A percentile compares a stretch with the other conserved stretches of the same genome.
Evolutionary conservation across 192 early-diverging fungal genomes (phyloP).

Genomic region (Radiomyces spectabilis): DNA sequence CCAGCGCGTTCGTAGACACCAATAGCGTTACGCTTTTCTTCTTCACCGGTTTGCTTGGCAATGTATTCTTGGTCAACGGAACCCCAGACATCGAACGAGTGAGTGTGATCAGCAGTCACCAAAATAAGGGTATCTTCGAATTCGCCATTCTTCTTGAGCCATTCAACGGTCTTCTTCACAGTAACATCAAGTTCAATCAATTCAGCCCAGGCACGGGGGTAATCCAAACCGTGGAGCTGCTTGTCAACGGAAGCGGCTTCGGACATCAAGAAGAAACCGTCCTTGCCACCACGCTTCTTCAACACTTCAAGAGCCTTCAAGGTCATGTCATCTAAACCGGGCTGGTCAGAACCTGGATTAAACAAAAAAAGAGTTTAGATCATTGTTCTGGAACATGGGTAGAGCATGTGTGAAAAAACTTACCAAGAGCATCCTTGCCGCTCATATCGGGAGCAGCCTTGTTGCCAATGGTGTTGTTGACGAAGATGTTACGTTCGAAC

Average conservation of each 20-base stretch:
- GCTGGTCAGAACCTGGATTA: slow-evolving; percentile 34
- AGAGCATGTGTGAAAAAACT: not conserved
- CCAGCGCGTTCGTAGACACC: slow-evolving; percentile 43
- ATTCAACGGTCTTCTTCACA: slow-evolving; percentile 45
- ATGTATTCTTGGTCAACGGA: slow-evolving; percentile 53
- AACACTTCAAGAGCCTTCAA: slow-evolving; percentile 51
- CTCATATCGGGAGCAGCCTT: slow-evolving; percentile 35
- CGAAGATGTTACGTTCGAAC: slow-evolving; percentile 54
- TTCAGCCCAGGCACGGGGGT: slow-evolving; percentile 55
- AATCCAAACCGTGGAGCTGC: slow-evolving; percentile 53
- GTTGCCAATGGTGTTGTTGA: slow-evolving; percentile 34
- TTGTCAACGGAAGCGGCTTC: slow-evolving; percentile 63
- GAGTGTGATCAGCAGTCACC: slow-evolving; percentile 58
- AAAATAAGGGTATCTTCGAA: slow-evolving; percentile 52
- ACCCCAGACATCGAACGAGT: slow-evolving; percentile 58
- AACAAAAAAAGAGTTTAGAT: no score
- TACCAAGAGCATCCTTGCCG: slow-evolving; percentile 28
- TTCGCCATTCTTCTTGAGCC: slow-evolving; percentile 38
- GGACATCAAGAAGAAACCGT: slow-evolving; percentile 60
- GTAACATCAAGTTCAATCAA: slow-evolving; percentile 56
- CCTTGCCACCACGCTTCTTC: slow-evolving; percentile 46
- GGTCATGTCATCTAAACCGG: slow-evolving; percentile 50
- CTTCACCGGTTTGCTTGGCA: slow-evolving; percentile 27
- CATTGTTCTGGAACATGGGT: not conserved
- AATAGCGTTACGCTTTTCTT: slow-evolving; percentile 35